phyloP scores from a whole-genome alignment of 371 early-diverging fungal species.

The Phascolomyces articulosus region DNA sequence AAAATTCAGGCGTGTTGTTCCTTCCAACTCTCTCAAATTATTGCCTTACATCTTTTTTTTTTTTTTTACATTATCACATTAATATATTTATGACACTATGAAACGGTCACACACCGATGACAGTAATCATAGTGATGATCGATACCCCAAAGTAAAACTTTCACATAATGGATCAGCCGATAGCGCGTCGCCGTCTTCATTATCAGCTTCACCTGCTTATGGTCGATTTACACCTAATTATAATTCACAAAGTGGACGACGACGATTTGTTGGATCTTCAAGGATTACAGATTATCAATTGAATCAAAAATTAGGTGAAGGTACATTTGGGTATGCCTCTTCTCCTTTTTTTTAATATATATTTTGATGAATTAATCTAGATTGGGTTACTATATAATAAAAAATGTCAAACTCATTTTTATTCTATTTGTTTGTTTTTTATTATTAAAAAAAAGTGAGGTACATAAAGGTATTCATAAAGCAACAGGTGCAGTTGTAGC shows the following conservation, averaged over 20 bases:
- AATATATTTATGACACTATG: constrained; percentile 4
- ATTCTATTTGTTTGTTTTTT: too few relatives aligned
- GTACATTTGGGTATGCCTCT: constrained; percentile 89
- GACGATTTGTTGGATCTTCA: constrained; percentile 63
- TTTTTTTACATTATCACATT: too few relatives aligned
- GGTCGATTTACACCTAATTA: constrained; percentile 2
- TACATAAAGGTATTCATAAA: constrained; percentile 82
- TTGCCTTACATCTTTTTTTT: too few relatives aligned
- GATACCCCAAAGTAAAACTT: background rate
- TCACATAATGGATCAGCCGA: constrained; percentile 8
- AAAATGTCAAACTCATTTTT: background rate
- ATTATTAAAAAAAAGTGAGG: constrained; percentile 61
- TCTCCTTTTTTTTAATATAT: constrained; percentile 3
- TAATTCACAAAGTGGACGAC: background rate
- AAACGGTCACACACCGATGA: constrained; percentile 16
- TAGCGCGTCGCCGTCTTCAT: constrained; percentile 3
- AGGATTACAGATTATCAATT: constrained; percentile 72
- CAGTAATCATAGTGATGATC: constrained; percentile 2
- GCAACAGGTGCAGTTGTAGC: constrained; percentile 80
- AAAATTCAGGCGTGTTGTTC: too few relatives aligned
- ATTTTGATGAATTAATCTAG: too few relatives aligned
- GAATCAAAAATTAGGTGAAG: constrained; percentile 87
- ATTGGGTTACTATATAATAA: too few relatives aligned
- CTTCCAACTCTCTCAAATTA: too few relatives aligned
- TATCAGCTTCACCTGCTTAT: constrained; percentile 9